These are phyloP conservation scores for Hippophae tibetana DNA, from an alignment of 306 rosid genomes.

Conservation along the genomic window DNA sequence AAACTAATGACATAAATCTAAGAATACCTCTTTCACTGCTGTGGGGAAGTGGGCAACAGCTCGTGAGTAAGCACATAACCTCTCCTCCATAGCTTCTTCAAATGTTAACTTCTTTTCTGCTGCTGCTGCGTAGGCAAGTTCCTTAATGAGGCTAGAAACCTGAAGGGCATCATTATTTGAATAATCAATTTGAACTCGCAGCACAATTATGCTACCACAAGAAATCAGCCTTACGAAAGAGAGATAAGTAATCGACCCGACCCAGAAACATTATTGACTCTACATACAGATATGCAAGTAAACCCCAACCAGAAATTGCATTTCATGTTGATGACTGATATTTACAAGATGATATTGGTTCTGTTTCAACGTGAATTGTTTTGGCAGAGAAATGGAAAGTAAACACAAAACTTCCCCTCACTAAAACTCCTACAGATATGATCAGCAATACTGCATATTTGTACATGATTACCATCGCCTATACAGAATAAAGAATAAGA, in stretches of 20 bases:
- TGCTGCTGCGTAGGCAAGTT: slow-evolving; percentile 69
- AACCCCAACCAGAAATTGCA: neutral
- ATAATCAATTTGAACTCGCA: neutral
- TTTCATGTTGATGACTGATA: too few species aligned
- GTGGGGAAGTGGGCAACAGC: slow-evolving; percentile 92
- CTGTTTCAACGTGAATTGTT: too few species aligned
- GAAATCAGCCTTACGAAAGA: neutral
- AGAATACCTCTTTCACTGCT: slow-evolving; percentile 83
- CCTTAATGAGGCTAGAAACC: slow-evolving; percentile 70
- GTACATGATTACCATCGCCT: too few species aligned
- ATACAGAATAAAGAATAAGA: too few species aligned
- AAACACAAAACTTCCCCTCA: too few species aligned
- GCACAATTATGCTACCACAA: too few species aligned
- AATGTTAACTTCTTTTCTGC: slow-evolving; percentile 60
- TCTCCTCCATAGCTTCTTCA: slow-evolving; percentile 66
- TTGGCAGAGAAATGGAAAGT: too few species aligned
- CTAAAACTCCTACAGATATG: too few species aligned
- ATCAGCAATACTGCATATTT: too few species aligned
- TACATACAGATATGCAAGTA: neutral
- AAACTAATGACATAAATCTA: too few species aligned
- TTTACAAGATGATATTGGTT: too few species aligned
- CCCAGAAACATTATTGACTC: neutral
- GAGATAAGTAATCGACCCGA: neutral
- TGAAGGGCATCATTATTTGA: slow-evolving; percentile 26
- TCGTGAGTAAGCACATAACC: slow-evolving; percentile 81